These are phyloP conservation scores for Acacia crassicarpa DNA, from an alignment of 306 rosid genomes.

Conservation along the genomic window DNA sequence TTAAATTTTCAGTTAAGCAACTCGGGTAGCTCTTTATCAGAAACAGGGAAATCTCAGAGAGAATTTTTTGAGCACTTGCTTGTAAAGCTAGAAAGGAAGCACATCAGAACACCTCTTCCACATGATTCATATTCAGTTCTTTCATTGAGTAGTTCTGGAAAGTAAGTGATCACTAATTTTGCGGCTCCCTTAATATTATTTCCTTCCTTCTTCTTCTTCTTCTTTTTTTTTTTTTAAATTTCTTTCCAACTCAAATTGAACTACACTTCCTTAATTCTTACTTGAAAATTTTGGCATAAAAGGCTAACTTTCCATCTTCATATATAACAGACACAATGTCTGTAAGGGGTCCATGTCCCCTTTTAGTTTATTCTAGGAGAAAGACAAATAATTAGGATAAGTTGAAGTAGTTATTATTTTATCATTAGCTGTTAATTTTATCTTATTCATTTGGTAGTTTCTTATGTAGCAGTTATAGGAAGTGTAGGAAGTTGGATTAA, in stretches of 20 bases:
- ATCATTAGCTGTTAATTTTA: too few relatives aligned
- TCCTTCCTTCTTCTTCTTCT: neutral
- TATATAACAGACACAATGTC: neutral
- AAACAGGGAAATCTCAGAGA: conserved; percentile 84
- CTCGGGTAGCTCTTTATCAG: conserved; percentile 75
- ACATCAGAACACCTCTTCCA: conserved; percentile 92
- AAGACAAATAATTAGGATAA: too few relatives aligned
- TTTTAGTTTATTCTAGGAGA: too few relatives aligned
- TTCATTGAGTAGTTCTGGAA: conserved; percentile 97
- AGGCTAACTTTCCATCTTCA: conserved; percentile 3
- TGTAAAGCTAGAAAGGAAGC: conserved; percentile 90
- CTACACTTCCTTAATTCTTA: neutral
- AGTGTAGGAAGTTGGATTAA: too few relatives aligned
- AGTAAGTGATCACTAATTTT: conserved; percentile 54
- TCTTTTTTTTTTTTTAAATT: neutral
- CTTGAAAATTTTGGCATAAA: neutral
- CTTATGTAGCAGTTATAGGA: too few relatives aligned
- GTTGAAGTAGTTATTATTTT: too few relatives aligned
- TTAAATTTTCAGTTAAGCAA: conserved; percentile 86
- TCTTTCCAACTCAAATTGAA: conserved; percentile 10
- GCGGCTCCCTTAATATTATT: neutral
- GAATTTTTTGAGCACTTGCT: conserved; percentile 71
- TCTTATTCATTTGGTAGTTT: too few relatives aligned
- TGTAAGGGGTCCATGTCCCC: neutral
- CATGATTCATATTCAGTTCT: conserved; percentile 97